Evolutionary conservation across 805 yeast genomes (phyloP), one percentile per base, ranked within the genome.

Genomic region (Candida adriatica): DNA sequence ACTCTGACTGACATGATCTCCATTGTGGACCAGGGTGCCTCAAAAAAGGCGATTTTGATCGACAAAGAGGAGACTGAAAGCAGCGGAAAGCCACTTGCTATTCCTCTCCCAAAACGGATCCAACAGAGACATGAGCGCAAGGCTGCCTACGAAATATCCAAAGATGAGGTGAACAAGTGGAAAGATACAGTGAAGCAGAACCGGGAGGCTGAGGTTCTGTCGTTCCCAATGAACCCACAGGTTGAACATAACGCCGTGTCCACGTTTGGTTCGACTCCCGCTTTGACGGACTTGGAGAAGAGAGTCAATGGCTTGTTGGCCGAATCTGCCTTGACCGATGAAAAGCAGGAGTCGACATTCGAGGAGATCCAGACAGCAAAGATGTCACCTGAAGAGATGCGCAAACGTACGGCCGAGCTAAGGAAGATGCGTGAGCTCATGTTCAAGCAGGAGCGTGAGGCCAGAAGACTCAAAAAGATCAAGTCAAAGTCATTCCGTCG

Each of bases 391-490:
- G 94, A 82, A 39, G 97, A 92, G 30, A 60, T 90, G 62, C 61
- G 64, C 34, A 75, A 77, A 53, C 70, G 94, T 38, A 79, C 92
- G 6, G 73, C 75, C 37, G 95, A 90, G 58, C 67, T 90, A 45
- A 73, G 97, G 45, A 60, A 82, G 50, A 86, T 87, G 96, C 73
- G 98, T 42, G 98, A 92, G 53, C 70, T 90, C 41, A 85, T 90
- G 95, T 92, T 87, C 63, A 71, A 97, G 48, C 96, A 90, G 49
- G 96, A 90, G 62, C 73, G 79, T 51, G 79, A 84, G 50, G 88
- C 97, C 8, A 87, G 75, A 58, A 73, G 98, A 47, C 69, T 92
- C 49, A 90, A 90, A 64, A 92, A 90, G 62, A 92, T 92, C 58
- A 92, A 92, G 58, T 86, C 96, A 23, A 92, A 90, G 59, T 70